phyloP scores from a whole-genome alignment of 441 rosid genomes.

The Pelargonium fulgidum region DNA sequence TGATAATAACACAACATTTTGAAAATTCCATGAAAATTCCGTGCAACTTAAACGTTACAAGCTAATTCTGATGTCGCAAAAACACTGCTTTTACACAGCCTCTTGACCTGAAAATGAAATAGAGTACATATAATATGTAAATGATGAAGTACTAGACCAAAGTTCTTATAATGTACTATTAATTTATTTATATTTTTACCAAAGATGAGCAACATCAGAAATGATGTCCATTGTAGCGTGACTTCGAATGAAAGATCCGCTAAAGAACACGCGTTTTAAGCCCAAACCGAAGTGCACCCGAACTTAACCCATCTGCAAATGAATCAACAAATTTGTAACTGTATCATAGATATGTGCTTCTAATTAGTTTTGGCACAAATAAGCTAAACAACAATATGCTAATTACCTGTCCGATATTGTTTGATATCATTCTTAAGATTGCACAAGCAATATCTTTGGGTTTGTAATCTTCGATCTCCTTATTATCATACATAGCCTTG shows the following conservation, averaged over 20 bases:
- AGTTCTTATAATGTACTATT: slow-evolving; percentile 15
- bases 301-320: slow-evolving; percentile 20
- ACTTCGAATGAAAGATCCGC: slow-evolving; percentile 88
- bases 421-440: slow-evolving; percentile 94
- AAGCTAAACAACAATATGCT: not conserved
- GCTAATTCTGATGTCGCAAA: not conserved
- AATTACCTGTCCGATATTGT: slow-evolving; percentile 89
- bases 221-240: slow-evolving; percentile 96
- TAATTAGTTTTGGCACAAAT: slow-evolving; percentile 18
- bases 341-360: slow-evolving; percentile 9
- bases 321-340: no score
- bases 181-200: slow-evolving; percentile 16
- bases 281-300: slow-evolving; percentile 27
- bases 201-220: slow-evolving; percentile 25
- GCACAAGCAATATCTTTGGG: slow-evolving; percentile 95
- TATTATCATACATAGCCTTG: slow-evolving; percentile 80
- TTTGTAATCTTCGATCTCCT: slow-evolving; percentile 82
- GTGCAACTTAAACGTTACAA: no score
- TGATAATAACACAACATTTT: no score
- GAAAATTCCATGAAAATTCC: no score
- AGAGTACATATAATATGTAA: not conserved
- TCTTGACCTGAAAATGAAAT: not conserved
- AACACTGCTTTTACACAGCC: not conserved
- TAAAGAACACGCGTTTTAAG: slow-evolving; percentile 30
- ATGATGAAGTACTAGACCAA: slow-evolving; percentile 48